A percentile compares a stretch with the other conserved stretches of the same genome.
These are phyloP conservation scores for Paramecium sonneborni DNA, from an alignment of 73 alveolate genomes.

Conservation along the genomic window DNA sequence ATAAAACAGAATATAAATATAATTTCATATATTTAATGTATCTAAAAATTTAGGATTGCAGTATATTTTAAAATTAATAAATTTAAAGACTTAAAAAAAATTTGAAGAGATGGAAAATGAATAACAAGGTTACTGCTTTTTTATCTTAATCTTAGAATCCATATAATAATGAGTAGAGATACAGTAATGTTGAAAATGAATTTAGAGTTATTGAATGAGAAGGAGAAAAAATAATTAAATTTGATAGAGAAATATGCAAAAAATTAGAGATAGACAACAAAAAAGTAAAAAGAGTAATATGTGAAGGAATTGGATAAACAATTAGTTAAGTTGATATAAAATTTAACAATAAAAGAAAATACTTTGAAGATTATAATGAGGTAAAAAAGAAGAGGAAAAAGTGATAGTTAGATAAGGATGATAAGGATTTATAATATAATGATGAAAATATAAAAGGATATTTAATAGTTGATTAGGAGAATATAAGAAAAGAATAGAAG, in stretches of 20 bases:
- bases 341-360: background rate
- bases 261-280: constrained; percentile 62
- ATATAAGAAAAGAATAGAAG: constrained; percentile 1
- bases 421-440: constrained; percentile 43
- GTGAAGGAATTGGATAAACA: constrained; percentile 38
- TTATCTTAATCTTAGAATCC: background rate
- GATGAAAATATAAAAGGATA: background rate
- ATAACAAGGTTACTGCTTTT: background rate
- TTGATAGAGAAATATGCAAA: constrained; percentile 62
- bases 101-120: constrained; percentile 23
- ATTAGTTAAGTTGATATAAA: background rate
- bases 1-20: no score
- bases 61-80: constrained; percentile 57
- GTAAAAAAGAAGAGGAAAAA: background rate
- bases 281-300: constrained; percentile 64
- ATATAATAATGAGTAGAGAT: background rate
- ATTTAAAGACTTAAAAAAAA: background rate
- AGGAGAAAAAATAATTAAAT: background rate
- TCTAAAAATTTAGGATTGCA: constrained; percentile 66
- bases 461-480: background rate
- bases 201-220: background rate
- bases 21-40: constrained; percentile 76
- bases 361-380: background rate
- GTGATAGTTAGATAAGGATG: constrained; percentile 14
- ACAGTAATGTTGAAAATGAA: background rate